Evolutionary conservation across 768 basidiomycete genomes (phyloP), one percentile per base, ranked within the genome.

Genomic region (Trametes villosa): DNA sequence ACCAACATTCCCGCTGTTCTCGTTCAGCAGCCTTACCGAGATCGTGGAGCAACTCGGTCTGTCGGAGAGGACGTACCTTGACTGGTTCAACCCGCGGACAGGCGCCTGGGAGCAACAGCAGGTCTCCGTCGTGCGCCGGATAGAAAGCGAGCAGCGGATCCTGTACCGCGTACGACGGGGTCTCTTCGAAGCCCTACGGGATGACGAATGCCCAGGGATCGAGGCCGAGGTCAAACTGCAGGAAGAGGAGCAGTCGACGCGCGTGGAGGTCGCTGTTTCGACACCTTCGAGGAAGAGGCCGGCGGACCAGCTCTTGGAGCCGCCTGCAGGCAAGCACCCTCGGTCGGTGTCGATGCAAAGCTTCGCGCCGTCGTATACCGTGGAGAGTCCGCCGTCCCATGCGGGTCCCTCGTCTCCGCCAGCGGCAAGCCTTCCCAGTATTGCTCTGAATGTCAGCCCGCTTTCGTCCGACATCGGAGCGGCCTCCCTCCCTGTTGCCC

Each of bases 61-160:
- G 17, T 76, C 76, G 0, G 54, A 77, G 1, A 71, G 73, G 13
- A 82, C 86, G 2, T 89, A 84, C 67, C 74, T 90, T 44, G 88
- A 90, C 63, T 78, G 83, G 3, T 89, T 80, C 69, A 81, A 85
- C 57, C 76, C 79, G 9, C 60, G 68, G 2, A 79, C 84, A 0
- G 76, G 80, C 0, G 81, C 86, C 54, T 90, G 88, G 88, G 87
- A 88, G 53, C 87, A 88, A 60, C 86, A 88, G 65, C 76, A 80
- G 38, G 79, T 86, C 59, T 77, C 76, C 40, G 80, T 83, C 17
- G 86, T 89, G 4, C 81, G 86, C 34, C 67, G 83, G 36, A 83
- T 89, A 41, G 79, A 80, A 46, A 78, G 77, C 1, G 85, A 86
- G 62, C 86, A 89, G 62, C 77, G 87, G 30, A 70, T 89, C 31